A percentile compares a stretch with the other conserved stretches of the same genome.
Evolutionary conservation across 805 yeast species (phyloP).

Genomic region (Wickerhamiella musiphila): DNA sequence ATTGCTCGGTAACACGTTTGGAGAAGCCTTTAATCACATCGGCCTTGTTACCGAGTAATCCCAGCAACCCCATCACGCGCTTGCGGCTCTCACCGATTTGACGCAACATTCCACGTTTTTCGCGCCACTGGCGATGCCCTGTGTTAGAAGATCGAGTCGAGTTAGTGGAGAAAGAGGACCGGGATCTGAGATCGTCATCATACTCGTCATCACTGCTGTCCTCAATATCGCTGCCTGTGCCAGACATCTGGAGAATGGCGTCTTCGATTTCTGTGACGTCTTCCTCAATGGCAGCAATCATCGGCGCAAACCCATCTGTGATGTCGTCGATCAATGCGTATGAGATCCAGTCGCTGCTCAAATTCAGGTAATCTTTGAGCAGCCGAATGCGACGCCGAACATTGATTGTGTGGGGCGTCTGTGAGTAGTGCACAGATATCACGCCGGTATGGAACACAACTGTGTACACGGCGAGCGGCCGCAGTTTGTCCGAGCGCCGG

Average conservation of each 20-base stretch:
- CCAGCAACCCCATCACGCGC: conserved; percentile 74
- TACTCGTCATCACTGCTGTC: conserved; percentile 24
- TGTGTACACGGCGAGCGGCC: conserved; percentile 83
- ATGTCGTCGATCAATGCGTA: conserved; percentile 93
- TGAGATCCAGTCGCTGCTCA: conserved; percentile 91
- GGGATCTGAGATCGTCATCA: conserved; percentile 20
- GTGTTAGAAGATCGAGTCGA: conserved; percentile 20
- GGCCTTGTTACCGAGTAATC: conserved; percentile 80
- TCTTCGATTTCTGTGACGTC: conserved; percentile 94
- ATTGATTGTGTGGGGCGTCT: conserved; percentile 91
- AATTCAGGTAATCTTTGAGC: conserved; percentile 71
- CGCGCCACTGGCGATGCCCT: conserved; percentile 56
- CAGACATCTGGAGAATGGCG: conserved; percentile 73
- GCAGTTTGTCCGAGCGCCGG: conserved; percentile 34
- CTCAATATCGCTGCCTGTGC: conserved; percentile 34
- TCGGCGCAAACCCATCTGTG: conserved; percentile 93
- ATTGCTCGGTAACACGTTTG: conserved; percentile 72
- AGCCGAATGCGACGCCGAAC: conserved; percentile 86
- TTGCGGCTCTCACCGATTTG: conserved; percentile 92
- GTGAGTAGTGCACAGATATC: conserved; percentile 80
- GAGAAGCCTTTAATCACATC: conserved; percentile 96
- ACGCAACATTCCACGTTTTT: conserved; percentile 87
- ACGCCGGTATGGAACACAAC: conserved; percentile 85
- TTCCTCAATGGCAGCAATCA: conserved; percentile 84
- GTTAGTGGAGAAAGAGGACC: conserved; percentile 17